Evolutionary conservation across 768 basidiomycete genomes (phyloP).

Genomic region (Mycena amicta): DNA sequence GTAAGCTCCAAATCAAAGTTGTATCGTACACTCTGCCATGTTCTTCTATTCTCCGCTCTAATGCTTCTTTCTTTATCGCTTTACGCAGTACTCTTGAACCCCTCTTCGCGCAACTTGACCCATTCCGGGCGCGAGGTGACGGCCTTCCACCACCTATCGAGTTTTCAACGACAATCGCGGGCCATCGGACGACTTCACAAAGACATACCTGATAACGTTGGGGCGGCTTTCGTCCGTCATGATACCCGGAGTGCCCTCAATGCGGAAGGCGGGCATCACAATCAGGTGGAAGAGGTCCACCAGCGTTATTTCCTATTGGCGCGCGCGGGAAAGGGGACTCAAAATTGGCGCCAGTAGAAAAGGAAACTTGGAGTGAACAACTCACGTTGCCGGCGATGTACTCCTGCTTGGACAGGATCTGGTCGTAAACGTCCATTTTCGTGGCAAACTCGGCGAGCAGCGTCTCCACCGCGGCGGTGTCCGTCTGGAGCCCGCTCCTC

Average conservation of each 20-base stretch:
- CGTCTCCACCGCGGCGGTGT: not conserved
- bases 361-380: not conserved
- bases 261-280: slow-evolving; percentile 16
- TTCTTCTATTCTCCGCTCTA: no score
- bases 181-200: not conserved
- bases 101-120: not conserved
- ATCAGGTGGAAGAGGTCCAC: slow-evolving; percentile 55
- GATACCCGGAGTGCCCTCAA: slow-evolving; percentile 8
- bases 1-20: no score
- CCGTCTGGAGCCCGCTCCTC: not conserved
- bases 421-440: slow-evolving; percentile 9
- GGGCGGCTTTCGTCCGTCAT: slow-evolving; percentile 29
- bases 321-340: no score
- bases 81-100: not conserved
- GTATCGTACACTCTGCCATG: no score
- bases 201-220: slow-evolving; percentile 37
- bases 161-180: not conserved
- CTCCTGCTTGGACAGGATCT: slow-evolving; percentile 10
- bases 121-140: not conserved
- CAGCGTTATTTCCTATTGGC: slow-evolving; percentile 47
- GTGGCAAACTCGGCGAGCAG: not conserved
- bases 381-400: slow-evolving; percentile 12
- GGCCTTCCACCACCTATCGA: slow-evolving; percentile 1
- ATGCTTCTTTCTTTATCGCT: no score
- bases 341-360: slow-evolving; percentile 23